Evolutionary conservation across 108 stramenopile species (phyloP).

Genomic region (Cyclotella choctawhatcheeana): DNA sequence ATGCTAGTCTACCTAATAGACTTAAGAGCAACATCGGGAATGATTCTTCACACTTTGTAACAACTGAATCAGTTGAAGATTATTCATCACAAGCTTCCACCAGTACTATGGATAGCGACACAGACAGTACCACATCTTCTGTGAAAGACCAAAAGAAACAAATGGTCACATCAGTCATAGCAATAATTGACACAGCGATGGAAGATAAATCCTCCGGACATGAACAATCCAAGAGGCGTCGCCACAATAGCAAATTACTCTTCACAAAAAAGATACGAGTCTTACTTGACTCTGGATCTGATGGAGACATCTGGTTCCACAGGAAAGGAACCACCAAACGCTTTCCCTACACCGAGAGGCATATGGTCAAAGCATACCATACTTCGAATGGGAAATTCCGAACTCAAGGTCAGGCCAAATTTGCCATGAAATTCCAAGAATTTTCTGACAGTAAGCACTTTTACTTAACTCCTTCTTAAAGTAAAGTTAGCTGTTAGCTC

Average conservation of each 20-base stretch:
- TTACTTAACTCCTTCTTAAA: too few relatives aligned
- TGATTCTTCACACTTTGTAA: background rate
- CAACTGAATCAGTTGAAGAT: too few relatives aligned
- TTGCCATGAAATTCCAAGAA: too few relatives aligned
- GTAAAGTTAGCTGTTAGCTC: too few relatives aligned
- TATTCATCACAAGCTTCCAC: too few relatives aligned
- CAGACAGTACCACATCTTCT: background rate
- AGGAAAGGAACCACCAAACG: conserved; percentile 7
- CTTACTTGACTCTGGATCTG: conserved; percentile 18
- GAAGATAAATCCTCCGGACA: background rate
- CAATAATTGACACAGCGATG: background rate
- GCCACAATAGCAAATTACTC: conserved; percentile 4
- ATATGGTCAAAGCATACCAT: conserved; percentile 12
- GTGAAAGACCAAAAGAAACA: background rate
- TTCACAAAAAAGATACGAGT: conserved; percentile 4
- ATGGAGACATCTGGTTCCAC: conserved; percentile 15
- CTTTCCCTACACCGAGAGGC: conserved; percentile 7
- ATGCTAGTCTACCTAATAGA: background rate
- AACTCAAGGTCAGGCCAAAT: too few relatives aligned
- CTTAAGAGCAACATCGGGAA: background rate
- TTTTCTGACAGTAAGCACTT: too few relatives aligned
- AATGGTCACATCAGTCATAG: conserved; percentile 7
- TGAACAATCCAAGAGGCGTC: too few relatives aligned
- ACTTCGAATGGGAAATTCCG: conserved; percentile 21
- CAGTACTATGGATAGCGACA: too few relatives aligned